These are phyloP conservation scores for Penicillium tannophilum DNA, from an alignment of 495 filamentous ascomycete genomes.

Conservation along the genomic window DNA sequence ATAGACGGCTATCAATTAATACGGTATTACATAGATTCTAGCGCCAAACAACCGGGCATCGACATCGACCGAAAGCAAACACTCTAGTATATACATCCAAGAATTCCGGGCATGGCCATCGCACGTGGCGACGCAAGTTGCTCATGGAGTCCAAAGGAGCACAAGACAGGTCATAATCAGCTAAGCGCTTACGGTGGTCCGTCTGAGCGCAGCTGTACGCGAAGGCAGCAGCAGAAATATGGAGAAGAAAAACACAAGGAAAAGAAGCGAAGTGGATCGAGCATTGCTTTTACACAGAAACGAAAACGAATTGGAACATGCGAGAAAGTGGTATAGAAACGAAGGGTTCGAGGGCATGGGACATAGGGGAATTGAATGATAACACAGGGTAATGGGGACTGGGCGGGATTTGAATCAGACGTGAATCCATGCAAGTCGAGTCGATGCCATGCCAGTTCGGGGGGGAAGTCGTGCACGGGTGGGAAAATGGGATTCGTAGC, in stretches of 20 bases:
- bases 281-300: constrained; percentile 34
- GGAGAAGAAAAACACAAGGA: constrained; percentile 12
- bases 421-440: constrained; percentile 5
- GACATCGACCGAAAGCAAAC: constrained; percentile 26
- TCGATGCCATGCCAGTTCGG: constrained; percentile 4
- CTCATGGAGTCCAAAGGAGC: constrained; percentile 8
- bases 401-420: background rate
- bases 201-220: constrained; percentile 23
- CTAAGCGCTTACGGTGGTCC: constrained; percentile 10
- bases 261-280: constrained; percentile 22
- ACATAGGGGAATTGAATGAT: constrained; percentile 9
- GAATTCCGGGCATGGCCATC: constrained; percentile 1
- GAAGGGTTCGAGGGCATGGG: constrained; percentile 14
- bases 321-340: constrained; percentile 36
- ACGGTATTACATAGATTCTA: constrained; percentile 44
- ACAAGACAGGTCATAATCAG: constrained; percentile 21
- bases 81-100: constrained; percentile 49
- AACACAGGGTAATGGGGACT: background rate
- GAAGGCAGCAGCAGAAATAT: constrained; percentile 16
- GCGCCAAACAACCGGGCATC: constrained; percentile 32
- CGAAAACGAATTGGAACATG: constrained; percentile 18
- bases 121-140: background rate
- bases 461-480: constrained; percentile 26
- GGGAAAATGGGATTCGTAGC: constrained; percentile 12
- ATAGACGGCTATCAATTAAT: constrained; percentile 30